Base-by-base conservation (phyloP, 78 protist species). In the Cavenderia fasciculata region DNA sequence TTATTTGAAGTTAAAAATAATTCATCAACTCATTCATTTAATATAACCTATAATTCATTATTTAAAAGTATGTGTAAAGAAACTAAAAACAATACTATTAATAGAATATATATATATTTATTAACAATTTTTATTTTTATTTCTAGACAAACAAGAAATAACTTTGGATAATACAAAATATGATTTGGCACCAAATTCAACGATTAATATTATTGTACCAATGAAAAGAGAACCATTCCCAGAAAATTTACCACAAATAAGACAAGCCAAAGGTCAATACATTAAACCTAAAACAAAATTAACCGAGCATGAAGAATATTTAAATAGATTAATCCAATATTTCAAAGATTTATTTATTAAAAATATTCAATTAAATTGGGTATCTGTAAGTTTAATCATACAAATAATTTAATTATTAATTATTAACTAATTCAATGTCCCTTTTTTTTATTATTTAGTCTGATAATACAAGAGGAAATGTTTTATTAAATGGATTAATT, bases 201-300 rank as follows among this genome's bases (percentile, higher is more conserved):
- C 33, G 19, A 82, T 82, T 11, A 82, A 59, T 21, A 63, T 82
- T 12, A 31, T 46, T 10, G 74, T 68, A 33, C 90, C 90, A 65
- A 57, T 82, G 78, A 82, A 68, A 31, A 82, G 78, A 57, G 90
- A 82, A 68, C 23, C 78, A 68, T 82, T 82, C 46, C 90, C 90
- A 6, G 93, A 87, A 40, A 21, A 23, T 33, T n/a, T 87, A 40
- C 93, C 93, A n/a, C 57, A 47, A 38, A 27, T 87, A 10, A 52
- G 93, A 65, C 74, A 59, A 51, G 61, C 93, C 0, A 87, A 63
- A 49, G 93, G 93, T 38, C 93, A 87, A 61, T 87, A 87, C 25
- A 74, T 87, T 25, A 87, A 87, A 87, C 93, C 93, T 47, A 87
- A 75, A 36, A 77, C 73, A 57, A 87, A 87, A 33, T 38, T 52